Evolutionary conservation across 768 basidiomycete species (phyloP).

Genomic region (Lactarius pseudohatsudake): DNA sequence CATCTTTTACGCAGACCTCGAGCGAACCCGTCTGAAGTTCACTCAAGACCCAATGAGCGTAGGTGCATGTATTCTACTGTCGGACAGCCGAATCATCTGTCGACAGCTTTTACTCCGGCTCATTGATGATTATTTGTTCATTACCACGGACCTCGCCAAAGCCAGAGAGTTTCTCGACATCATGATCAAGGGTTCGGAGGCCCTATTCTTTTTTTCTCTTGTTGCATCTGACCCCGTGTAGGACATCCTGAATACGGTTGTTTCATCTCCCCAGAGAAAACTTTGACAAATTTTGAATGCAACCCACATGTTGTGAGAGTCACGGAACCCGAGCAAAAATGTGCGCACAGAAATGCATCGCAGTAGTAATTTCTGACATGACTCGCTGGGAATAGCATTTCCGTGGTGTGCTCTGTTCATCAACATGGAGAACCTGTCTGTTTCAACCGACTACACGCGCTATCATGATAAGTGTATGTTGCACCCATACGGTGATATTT

Average conservation of each 20-base stretch:
- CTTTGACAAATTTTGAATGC: slow-evolving; percentile 81
- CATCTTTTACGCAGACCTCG: slow-evolving; percentile 93
- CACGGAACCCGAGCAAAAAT: slow-evolving; percentile 47
- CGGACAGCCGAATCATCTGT: neutral
- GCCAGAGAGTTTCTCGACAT: slow-evolving; percentile 69
- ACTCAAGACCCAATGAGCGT: slow-evolving; percentile 63
- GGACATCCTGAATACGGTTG: slow-evolving; percentile 96
- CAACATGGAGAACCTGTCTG: slow-evolving; percentile 70
- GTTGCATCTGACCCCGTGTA: slow-evolving; percentile 30
- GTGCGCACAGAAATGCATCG: slow-evolving; percentile 21
- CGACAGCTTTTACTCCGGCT: slow-evolving; percentile 78
- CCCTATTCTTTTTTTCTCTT: neutral
- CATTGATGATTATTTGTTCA: slow-evolving; percentile 93
- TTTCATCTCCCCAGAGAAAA: slow-evolving; percentile 86
- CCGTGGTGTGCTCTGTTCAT: slow-evolving; percentile 93
- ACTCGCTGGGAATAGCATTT: slow-evolving; percentile 54
- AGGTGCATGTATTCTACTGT: slow-evolving; percentile 33
- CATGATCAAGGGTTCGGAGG: slow-evolving; percentile 66
- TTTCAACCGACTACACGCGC: slow-evolving; percentile 76
- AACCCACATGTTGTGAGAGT: slow-evolving; percentile 53
- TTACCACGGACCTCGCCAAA: slow-evolving; percentile 62
- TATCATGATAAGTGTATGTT: slow-evolving; percentile 59
- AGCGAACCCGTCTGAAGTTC: slow-evolving; percentile 55
- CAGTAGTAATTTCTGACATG: neutral
- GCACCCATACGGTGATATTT: neutral